These are phyloP conservation scores for Penicillium sp. DNA, from an alignment of 2,329 filamentous ascomycete species.

Conservation along the genomic window DNA sequence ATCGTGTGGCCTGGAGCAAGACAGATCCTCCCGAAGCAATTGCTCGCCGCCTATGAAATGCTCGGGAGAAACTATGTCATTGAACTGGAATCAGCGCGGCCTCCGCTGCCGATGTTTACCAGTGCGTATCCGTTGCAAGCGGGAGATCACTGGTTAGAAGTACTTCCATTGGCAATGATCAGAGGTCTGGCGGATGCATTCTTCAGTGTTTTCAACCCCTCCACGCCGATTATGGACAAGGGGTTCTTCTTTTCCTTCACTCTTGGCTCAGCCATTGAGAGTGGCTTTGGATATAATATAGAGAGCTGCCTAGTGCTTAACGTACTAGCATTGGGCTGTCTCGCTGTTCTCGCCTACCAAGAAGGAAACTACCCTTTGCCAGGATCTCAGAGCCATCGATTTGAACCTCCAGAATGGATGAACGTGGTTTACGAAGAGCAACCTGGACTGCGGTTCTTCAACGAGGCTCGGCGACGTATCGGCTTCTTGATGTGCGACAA, in stretches of 20 bases:
- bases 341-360: constrained; percentile 43
- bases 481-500: constrained; percentile 47
- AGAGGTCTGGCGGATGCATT: constrained; percentile 48
- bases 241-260: constrained; percentile 46
- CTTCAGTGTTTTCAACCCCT: constrained; percentile 48
- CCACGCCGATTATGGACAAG: constrained; percentile 46
- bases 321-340: constrained; percentile 45
- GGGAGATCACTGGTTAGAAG: constrained; percentile 39
- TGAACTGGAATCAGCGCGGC: constrained; percentile 42
- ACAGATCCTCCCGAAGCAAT: constrained; percentile 36
- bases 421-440: constrained; percentile 34
- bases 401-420: constrained; percentile 34
- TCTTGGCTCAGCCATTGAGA: constrained; percentile 42
- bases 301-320: constrained; percentile 46
- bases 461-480: constrained; percentile 46
- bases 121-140: constrained; percentile 30
- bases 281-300: constrained; percentile 45
- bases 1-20: constrained; percentile 43
- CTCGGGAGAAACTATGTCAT: constrained; percentile 45
- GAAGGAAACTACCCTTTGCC: constrained; percentile 43
- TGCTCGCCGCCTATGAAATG: constrained; percentile 31
- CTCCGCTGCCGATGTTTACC: constrained; percentile 37
- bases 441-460: constrained; percentile 46
- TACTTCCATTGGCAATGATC: constrained; percentile 42
- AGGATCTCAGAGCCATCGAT: constrained; percentile 27